A percentile compares a stretch with the other conserved stretches of the same genome.
Conservation (phyloP, 164 flowering plant species). For the Vitis rupestris region DNA sequence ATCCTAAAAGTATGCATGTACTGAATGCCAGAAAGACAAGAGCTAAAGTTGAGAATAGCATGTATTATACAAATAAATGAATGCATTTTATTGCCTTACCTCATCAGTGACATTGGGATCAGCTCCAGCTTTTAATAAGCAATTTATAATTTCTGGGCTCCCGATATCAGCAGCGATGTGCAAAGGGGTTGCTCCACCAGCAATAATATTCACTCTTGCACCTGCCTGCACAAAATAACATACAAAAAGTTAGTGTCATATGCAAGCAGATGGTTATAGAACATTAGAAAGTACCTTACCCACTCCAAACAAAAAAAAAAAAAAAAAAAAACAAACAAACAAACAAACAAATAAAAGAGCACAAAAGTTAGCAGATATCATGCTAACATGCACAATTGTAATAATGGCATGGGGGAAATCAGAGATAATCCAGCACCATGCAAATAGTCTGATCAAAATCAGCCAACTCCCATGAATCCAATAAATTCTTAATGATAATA, state of each 20-base stretch:
- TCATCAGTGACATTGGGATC: constrained; percentile 85
- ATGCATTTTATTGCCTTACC: constrained; percentile 38
- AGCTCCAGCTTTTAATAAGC: constrained; percentile 87
- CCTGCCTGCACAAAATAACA: constrained; percentile 62
- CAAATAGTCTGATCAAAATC: neutral
- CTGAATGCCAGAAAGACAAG: neutral
- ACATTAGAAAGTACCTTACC: too few species aligned
- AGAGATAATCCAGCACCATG: neutral
- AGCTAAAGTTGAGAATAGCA: neutral
- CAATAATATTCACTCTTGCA: constrained; percentile 68
- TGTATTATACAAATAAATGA: neutral
- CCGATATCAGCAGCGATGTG: constrained; percentile 94
- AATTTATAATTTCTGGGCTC: constrained; percentile 53
- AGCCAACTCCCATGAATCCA: neutral
- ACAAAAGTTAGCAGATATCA: neutral
- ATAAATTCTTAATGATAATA: too few species aligned
- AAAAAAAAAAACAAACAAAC: neutral
- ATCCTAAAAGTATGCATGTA: too few species aligned
- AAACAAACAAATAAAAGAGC: neutral
- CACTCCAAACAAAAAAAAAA: neutral
- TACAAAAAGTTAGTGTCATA: neutral
- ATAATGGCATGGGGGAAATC: neutral
- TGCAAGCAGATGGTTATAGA: neutral
- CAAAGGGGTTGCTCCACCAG: constrained; percentile 95
- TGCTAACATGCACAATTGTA: neutral